phyloP scores from a whole-genome alignment of 257 asterid species.

The Salvia hispanica region DNA sequence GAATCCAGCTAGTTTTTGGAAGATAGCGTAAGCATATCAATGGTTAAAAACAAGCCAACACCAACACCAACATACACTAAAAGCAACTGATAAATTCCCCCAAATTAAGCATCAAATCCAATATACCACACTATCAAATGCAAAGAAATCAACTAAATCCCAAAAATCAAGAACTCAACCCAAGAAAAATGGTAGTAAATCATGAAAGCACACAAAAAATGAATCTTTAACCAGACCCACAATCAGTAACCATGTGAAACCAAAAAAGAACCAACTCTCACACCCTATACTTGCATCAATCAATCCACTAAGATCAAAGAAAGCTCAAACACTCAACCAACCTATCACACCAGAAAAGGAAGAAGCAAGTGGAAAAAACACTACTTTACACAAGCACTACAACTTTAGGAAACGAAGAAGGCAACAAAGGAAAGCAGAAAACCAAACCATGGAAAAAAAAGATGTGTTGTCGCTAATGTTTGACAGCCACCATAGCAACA shows the following conservation, averaged over 20 bases:
- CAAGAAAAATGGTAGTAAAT: neutral
- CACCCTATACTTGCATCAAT: neutral
- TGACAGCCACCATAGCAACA: slow-evolving; percentile 79
- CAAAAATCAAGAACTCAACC: neutral
- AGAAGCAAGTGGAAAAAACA: slow-evolving; percentile 32
- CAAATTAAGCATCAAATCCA: slow-evolving; percentile 41
- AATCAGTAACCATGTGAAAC: slow-evolving; percentile 17
- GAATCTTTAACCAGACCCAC: slow-evolving; percentile 22
- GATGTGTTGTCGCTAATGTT: slow-evolving; percentile 73
- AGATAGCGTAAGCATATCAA: slow-evolving; percentile 31
- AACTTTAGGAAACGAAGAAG: slow-evolving; percentile 37
- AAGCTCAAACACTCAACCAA: slow-evolving; percentile 31
- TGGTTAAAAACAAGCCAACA: slow-evolving; percentile 45
- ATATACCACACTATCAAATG: slow-evolving; percentile 26
- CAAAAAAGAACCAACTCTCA: neutral
- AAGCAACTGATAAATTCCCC: slow-evolving; percentile 17
- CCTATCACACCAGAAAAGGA: slow-evolving; percentile 31
- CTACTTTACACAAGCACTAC: slow-evolving; percentile 14
- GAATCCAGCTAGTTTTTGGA: slow-evolving; percentile 42
- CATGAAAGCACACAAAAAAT: neutral
- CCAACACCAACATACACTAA: slow-evolving; percentile 45
- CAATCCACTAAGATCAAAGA: slow-evolving; percentile 32
- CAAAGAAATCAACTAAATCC: slow-evolving; percentile 30
- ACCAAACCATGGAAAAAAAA: slow-evolving; percentile 46
- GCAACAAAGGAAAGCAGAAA: slow-evolving; percentile 38